A percentile compares a stretch with the other conserved stretches of the same genome.
Conservation (phyloP, 495 filamentous ascomycete genomes). For the Podospora tetraspora region DNA sequence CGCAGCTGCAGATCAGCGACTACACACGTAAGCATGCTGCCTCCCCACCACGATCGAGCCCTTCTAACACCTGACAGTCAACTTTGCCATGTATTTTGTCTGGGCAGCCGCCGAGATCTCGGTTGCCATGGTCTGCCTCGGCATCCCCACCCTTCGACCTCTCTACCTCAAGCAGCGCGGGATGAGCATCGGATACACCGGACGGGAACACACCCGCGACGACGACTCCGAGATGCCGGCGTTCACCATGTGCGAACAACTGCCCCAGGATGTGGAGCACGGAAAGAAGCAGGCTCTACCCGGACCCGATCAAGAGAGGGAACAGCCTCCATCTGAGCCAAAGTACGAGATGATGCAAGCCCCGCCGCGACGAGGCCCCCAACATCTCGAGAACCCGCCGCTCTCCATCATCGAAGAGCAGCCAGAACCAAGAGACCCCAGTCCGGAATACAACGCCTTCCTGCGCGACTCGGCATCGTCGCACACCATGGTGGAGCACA, state of each 20-base stretch:
- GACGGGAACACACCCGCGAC: conserved; percentile 13
- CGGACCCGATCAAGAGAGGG: conserved; percentile 15
- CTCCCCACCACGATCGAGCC: background rate
- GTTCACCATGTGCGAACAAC: conserved; percentile 24
- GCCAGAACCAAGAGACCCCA: background rate
- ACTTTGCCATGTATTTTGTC: conserved; percentile 37
- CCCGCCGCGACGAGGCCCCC: background rate
- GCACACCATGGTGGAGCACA: conserved; percentile 20
- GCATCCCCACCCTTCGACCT: conserved; percentile 36
- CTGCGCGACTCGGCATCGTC: conserved; percentile 25
- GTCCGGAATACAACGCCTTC: conserved; percentile 3
- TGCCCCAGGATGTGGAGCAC: background rate
- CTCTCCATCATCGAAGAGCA: background rate
- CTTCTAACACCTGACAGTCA: conserved; percentile 22
- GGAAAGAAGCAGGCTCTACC: background rate
- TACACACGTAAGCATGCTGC: conserved; percentile 29
- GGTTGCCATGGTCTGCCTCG: conserved; percentile 38
- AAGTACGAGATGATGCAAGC: background rate
- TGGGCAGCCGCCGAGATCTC: conserved; percentile 40
- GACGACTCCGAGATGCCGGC: conserved; percentile 25
- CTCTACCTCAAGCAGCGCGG: conserved; percentile 32
- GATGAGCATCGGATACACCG: conserved; percentile 19
- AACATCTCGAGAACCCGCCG: background rate
- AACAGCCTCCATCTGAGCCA: background rate
- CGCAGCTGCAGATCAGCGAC: conserved; percentile 31